Evolutionary conservation across 345 rosid genomes (phyloP).

Genomic region (Hibiscus mutabilis): DNA sequence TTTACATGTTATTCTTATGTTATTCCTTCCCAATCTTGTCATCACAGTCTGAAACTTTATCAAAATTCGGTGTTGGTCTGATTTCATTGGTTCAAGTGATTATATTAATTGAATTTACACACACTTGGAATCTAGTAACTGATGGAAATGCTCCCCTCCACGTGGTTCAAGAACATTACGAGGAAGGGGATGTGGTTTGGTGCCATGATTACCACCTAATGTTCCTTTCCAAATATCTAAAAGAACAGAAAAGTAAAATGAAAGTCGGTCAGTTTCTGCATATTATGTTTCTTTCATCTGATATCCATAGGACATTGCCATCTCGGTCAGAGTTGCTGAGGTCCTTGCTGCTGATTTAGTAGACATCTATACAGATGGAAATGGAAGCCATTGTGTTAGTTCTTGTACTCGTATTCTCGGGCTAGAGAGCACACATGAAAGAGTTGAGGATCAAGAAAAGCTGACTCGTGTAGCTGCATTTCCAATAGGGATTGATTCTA

Average conservation of each 20-base stretch:
- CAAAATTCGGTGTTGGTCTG: no score
- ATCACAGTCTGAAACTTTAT: conserved; percentile 36
- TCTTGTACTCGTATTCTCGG: conserved; percentile 60
- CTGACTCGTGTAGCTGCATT: conserved; percentile 44
- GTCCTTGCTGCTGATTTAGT: conserved; percentile 46
- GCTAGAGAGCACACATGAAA: conserved; percentile 57
- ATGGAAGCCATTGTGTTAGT: conserved; percentile 57
- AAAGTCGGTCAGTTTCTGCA: conserved; percentile 58
- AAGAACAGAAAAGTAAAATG: no score
- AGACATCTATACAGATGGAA: conserved; percentile 44
- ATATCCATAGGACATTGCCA: conserved; percentile 51
- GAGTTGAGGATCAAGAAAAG: conserved; percentile 59
- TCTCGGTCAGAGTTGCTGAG: conserved; percentile 46
- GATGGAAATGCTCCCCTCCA: no score
- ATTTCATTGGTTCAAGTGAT: no score
- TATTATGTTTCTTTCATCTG: conserved; percentile 56
- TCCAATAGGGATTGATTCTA: conserved; percentile 56
- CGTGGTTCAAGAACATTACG: no score
- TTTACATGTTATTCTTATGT: no score
- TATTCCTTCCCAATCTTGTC: conserved; percentile 69
- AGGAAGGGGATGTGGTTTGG: no score
- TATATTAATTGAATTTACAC: no score
- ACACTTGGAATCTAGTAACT: no score
- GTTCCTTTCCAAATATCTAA: no score
- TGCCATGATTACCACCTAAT: no score